Evolutionary conservation across 2,329 filamentous ascomycete species (phyloP), one percentile per base, ranked within the genome.

Genomic region (Ramichloridium luteum): DNA sequence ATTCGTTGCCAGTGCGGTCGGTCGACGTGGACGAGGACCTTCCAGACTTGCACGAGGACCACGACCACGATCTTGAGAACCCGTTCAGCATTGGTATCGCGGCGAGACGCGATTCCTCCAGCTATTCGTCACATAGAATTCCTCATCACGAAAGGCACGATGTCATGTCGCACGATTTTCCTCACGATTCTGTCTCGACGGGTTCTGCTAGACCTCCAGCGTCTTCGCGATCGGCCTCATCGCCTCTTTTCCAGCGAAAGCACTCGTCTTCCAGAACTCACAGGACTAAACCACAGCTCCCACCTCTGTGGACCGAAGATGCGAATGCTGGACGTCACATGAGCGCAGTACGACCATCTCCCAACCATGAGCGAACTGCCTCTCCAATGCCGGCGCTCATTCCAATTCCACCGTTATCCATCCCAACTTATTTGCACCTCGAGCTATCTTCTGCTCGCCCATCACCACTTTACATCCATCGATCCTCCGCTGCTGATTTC

Each of bases 381-480:
- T 64, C 61, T 2, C 61, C 60, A 4, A 63, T 70, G 50, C 66
- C 70, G 11, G 45, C 60, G 5, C 57, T 65, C 2, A 65, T 77
- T 22, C 73, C 73, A 10, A 52, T 77, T 2, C 74, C 74, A 5
- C 74, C 74, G 5, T 53, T 75, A 31, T 77, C 74, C 2, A 61
- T 78, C 31, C 70, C 73, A 1, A 76, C 73, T 1, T 77, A 77
- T 45, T 57, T 78, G n/a, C 72, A 77, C 37, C 59, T 78, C 16
- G 74, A 78, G 48, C 60, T 78, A 26, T 70, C 73, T 1, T 71
- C 72, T 3, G 63, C 66, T 18, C 59, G 66, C 10, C 74, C 74
- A 2, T 76, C 74, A 12, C 67, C 72, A 1, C 51, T 77, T 31
- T 77, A 77, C 45, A 74, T 77, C 23, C 72, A 77, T 46, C 68